Evolutionary conservation across 768 basidiomycete genomes (phyloP), one percentile per base, ranked within the genome.

Genomic region (Tremella yokohamensis): DNA sequence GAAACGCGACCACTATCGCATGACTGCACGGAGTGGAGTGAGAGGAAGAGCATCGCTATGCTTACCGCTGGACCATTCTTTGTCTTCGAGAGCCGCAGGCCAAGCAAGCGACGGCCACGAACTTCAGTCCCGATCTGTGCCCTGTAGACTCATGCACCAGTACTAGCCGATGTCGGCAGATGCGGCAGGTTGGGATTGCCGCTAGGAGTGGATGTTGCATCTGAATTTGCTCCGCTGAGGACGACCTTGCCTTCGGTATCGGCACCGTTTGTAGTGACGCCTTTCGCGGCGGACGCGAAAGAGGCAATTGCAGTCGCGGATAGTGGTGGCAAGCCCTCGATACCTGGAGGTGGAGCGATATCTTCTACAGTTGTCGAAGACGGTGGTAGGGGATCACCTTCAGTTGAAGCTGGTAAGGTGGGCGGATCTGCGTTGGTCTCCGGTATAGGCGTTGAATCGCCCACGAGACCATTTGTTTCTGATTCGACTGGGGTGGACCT

Each of bases 221-320:
- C 42, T 45, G n/a, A n/a, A 15, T 45, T 45, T 15, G 51, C 16
- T 20, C 65, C 65, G 49, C 62, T 68, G 15, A 70, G 51, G 1
- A 70, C 64, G 19, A 70, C 42, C 42, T 66, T 45, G 0, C 69
- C 69, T 37, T 65, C 69, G 15, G 39, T 52, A 53, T 70, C 68
- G 12, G 44, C 60, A 20, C 37, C 54, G 13, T 60, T 29, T 15
- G 58, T 57, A 1, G 65, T 62, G 13, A 73, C 72, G 16, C 72
- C 72, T 25, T 69, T 70, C 0, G 62, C 66, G n/a, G 72, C 72
- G 22, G 64, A 71, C 13, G 69, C 69, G 49, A 73, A 73, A 1
- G 58, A 61, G 40, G 67, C 57, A 52, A 70, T 61, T 3, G 64
- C 56, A 1, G 65, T 63, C 0, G 67, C 56, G 8, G 72, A 73